A percentile compares a stretch with the other conserved stretches of the same genome.
phyloP scores from a whole-genome alignment of 352 stramenopile species.

The Globisporangium canariense region DNA sequence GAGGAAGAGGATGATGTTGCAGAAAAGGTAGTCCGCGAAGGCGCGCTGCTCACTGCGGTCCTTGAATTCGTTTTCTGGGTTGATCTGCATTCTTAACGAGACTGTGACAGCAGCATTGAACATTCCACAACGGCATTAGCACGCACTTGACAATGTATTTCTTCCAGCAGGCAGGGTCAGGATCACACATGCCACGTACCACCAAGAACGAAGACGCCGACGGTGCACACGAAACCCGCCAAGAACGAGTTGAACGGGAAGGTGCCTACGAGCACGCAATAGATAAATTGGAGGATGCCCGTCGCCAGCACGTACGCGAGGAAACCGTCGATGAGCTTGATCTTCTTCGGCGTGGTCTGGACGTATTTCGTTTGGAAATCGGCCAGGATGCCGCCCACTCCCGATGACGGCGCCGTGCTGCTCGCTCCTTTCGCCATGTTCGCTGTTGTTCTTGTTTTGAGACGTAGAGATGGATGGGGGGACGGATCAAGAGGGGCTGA shows the following conservation, averaged over 20 bases:
- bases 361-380: conserved; percentile 75
- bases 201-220: conserved; percentile 88
- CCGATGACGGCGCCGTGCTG: conserved; percentile 29
- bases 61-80: conserved; percentile 79
- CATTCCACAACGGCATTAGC: neutral
- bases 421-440: conserved; percentile 24
- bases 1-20: conserved; percentile 92
- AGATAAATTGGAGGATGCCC: conserved; percentile 89
- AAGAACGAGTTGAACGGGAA: conserved; percentile 94
- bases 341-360: conserved; percentile 84
- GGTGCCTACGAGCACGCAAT: conserved; percentile 86
- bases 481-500: neutral
- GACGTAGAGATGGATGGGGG: neutral
- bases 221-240: conserved; percentile 86
- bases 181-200: conserved; percentile 35
- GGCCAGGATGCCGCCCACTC: conserved; percentile 48
- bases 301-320: conserved; percentile 87
- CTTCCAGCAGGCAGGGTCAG: neutral
- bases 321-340: conserved; percentile 90
- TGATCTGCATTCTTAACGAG: conserved; percentile 89
- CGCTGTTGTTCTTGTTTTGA: neutral
- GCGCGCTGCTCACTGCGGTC: conserved; percentile 83
- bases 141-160: neutral
- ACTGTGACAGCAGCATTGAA: conserved; percentile 32
- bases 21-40: conserved; percentile 91